Conservation (phyloP, 257 asterid genomes). For the Solanum etuberosum region DNA sequence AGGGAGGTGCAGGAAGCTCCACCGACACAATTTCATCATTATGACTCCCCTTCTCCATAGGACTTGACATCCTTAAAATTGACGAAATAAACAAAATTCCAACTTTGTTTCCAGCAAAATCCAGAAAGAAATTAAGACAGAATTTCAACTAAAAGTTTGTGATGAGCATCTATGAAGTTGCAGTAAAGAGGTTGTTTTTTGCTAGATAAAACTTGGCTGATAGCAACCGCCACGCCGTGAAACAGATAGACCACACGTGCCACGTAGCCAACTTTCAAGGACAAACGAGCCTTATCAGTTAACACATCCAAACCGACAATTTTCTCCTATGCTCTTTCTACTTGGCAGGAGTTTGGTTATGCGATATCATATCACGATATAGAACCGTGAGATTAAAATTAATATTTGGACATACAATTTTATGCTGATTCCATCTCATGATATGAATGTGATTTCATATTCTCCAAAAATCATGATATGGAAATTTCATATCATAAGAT, state of each 20-base stretch:
- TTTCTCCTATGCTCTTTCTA: background rate
- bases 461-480: no score
- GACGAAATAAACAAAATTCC: background rate
- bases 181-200: background rate
- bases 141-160: background rate
- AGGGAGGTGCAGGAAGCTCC: slow-evolving; percentile 37
- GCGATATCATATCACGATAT: no score
- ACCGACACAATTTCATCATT: slow-evolving; percentile 17
- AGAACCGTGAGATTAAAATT: no score
- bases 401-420: no score
- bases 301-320: background rate
- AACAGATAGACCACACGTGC: background rate
- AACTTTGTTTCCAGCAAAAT: background rate
- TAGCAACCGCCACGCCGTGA: slow-evolving; percentile 3
- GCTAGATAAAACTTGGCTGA: background rate
- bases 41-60: background rate
- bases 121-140: background rate
- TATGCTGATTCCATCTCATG: no score
- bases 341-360: no score
- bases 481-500: no score
- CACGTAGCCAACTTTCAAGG: slow-evolving; percentile 2
- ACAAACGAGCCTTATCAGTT: slow-evolving; percentile 4
- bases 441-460: no score
- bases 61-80: slow-evolving; percentile 13
- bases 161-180: background rate